These are phyloP conservation scores for Psidium friedrichsthalianum DNA, from an alignment of 345 rosid genomes.

Conservation along the genomic window DNA sequence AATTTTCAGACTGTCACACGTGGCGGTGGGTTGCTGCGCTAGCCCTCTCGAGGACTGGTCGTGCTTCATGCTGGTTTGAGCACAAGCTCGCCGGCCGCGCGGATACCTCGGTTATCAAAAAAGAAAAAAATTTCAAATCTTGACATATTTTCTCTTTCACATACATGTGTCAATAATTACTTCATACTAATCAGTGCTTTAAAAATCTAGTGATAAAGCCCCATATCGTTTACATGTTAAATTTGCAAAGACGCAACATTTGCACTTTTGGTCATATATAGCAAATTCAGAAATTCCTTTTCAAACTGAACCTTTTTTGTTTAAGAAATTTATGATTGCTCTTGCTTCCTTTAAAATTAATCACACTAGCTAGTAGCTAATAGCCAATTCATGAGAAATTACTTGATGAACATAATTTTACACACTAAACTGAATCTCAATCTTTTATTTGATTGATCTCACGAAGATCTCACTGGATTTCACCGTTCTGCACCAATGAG, in stretches of 20 bases:
- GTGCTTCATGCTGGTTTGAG: too few relatives aligned
- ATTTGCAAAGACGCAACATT: not conserved
- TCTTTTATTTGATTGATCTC: not conserved
- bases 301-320: not conserved
- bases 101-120: too few relatives aligned
- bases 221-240: not conserved
- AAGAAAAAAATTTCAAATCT: too few relatives aligned
- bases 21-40: too few relatives aligned
- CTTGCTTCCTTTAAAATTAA: too few relatives aligned
- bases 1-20: too few relatives aligned
- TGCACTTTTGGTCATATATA: not conserved
- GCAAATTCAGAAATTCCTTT: not conserved
- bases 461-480: not conserved
- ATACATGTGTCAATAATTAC: not conserved
- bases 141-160: not conserved
- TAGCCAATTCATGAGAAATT: not conserved
- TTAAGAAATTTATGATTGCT: too few relatives aligned
- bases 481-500: not conserved
- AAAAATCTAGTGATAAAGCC: not conserved
- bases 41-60: too few relatives aligned
- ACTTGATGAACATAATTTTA: not conserved
- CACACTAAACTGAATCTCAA: not conserved
- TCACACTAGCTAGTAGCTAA: not conserved
- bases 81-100: too few relatives aligned
- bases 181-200: not conserved